Percentiles rank a stretch among this genome's conserved stretches.
phyloP scores from a whole-genome alignment of 2,329 filamentous ascomycete genomes.

The Colletotrichum caudatum region DNA sequence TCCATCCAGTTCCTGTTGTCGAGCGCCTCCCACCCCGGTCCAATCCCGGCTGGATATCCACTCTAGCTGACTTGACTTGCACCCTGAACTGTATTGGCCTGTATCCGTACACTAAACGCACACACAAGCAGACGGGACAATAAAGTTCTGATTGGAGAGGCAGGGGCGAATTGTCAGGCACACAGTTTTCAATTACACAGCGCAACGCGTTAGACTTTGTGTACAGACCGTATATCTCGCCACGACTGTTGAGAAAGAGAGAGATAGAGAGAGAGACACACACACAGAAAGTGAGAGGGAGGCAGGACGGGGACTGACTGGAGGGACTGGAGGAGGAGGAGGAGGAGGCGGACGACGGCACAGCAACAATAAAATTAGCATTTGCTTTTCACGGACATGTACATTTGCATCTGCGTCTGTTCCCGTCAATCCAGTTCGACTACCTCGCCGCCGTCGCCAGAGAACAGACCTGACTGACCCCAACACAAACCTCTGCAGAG shows the following conservation, averaged over 20 bases:
- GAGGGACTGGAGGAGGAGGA: slow-evolving; percentile 5
- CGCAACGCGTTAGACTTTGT: slow-evolving; percentile 21
- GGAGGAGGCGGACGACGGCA: background rate
- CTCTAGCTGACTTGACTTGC: background rate
- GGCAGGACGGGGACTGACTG: background rate
- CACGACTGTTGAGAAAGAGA: background rate
- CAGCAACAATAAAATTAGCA: slow-evolving; percentile 30
- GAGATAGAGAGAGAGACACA: background rate
- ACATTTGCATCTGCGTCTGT: slow-evolving; percentile 11
- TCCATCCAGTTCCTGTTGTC: slow-evolving; percentile 1
- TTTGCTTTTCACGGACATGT: slow-evolving; percentile 13
- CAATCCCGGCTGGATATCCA: slow-evolving; percentile 15
- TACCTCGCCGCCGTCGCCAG: background rate
- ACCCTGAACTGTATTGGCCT: background rate
- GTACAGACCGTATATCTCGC: background rate
- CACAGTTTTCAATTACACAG: slow-evolving; percentile 1
- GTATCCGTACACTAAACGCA: background rate
- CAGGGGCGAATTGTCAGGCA: background rate
- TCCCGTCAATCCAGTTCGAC: background rate
- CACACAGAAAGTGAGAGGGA: background rate
- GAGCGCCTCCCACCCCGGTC: slow-evolving; percentile 1
- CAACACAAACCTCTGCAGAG: background rate
- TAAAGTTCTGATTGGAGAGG: background rate
- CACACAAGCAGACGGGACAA: background rate
- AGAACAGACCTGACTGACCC: slow-evolving; percentile 7